Base-by-base conservation (phyloP, 495 filamentous ascomycete genomes). In the Apiosordaria backusii region DNA sequence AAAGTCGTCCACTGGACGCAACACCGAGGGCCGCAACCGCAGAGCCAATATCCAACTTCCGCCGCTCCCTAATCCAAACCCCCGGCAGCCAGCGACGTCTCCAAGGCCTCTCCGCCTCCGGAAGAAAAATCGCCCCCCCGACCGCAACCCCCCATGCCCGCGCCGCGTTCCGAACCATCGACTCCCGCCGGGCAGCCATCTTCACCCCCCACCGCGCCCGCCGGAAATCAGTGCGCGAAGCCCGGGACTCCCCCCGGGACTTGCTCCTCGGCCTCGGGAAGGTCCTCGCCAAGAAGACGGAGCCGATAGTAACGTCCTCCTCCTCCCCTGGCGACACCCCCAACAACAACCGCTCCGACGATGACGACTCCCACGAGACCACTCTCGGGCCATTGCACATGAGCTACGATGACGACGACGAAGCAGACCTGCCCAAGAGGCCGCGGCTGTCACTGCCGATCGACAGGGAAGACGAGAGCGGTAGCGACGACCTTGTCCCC, bases 231-330 rank as follows among this genome's bases (percentile, higher is more conserved):
- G 80, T 85, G 22, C 82, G 87, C 52, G 79, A 88, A 66, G 87
- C 89, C 71, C 84, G 90, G 55, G 90, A 93, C 75, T 92, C 91
- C 5, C 90, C 90, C 5, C 86, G 90, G 62, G 88, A 92, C 72
- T 79, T 87, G 22, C 73, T 94, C 27, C 83, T 86, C 26, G 85
- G 87, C 62, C 79, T 95, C 10, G 88, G 89, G 61, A 85, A 81
- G 77, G 80, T 85, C 76, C 79, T 95, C 23, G 90, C 90, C 2
- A 84, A 82, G 0, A 81, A 76, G 3, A 85, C 87, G 0, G 72
- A 84, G 65, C 80, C 80, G 7, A 84, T 89, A 19, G 54, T 57
- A 5, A 79, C 82, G 19, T 87, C 85, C 3, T 90, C 90, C 6
- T 87, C 88, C 6, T 72, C 81, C 35, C 72, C 78, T 1, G 55